Evolutionary conservation across 1,139 yeast species (phyloP).

Genomic region (Protomyces pachydermus): DNA sequence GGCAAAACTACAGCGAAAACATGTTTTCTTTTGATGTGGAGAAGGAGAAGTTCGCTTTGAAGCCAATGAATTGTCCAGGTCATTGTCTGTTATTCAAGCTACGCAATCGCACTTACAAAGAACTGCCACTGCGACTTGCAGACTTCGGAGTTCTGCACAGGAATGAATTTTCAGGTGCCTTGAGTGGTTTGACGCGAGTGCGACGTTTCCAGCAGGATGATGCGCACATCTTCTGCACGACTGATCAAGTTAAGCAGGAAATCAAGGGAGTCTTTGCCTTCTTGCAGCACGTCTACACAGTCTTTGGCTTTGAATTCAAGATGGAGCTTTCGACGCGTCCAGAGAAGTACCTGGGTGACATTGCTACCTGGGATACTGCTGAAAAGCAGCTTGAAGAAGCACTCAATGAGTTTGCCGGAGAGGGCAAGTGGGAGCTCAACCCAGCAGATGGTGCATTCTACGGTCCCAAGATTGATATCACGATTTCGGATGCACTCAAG

Average conservation of each 20-base stretch:
- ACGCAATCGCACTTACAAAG: conserved; percentile 81
- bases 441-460: conserved; percentile 97
- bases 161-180: conserved; percentile 91
- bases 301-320: conserved; percentile 71
- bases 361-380: conserved; percentile 79
- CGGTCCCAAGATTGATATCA: conserved; percentile 85
- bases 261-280: conserved; percentile 68
- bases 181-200: conserved; percentile 89
- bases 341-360: conserved; percentile 74
- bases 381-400: conserved; percentile 67
- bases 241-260: conserved; percentile 74
- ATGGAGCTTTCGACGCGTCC: conserved; percentile 86
- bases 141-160: conserved; percentile 94
- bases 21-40: conserved; percentile 55
- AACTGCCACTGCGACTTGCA: conserved; percentile 80
- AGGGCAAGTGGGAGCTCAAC: conserved; percentile 59
- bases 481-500: conserved; percentile 73
- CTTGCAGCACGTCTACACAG: conserved; percentile 69
- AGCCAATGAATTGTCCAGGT: conserved; percentile 99
- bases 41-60: conserved; percentile 55
- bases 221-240: conserved; percentile 91
- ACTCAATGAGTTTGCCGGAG: conserved; percentile 47
- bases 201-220: conserved; percentile 98
- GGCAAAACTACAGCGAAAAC: conserved; percentile 91
- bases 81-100: conserved; percentile 83